Evolutionary conservation across 805 yeast genomes (phyloP), one percentile per base, ranked within the genome.

Genomic region (Cyberlindnera euphorbiae): DNA sequence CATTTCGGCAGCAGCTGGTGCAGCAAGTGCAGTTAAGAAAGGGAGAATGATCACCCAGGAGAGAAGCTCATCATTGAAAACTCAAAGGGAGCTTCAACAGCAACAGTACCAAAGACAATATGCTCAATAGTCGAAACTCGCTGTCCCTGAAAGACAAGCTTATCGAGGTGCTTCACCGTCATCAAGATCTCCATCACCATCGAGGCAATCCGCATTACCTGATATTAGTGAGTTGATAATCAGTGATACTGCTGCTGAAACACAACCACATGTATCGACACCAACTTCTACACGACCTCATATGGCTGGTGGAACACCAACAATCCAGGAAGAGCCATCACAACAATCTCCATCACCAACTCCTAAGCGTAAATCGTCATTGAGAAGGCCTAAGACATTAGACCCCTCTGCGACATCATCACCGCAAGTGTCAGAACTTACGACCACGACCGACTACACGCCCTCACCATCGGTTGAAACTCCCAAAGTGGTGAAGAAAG

Each of bases 1-100:
- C 18, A 36, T 18, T 12, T 46, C 55, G 4, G 49, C 56, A 26
- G 50, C 58, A 19, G 50, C 52, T 5, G 39, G 49, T 28, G 55
- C 46, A n/a, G 47, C 54, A n/a, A 28, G 34, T 22, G 46, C 46
- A 1, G 27, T 43, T 19, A 41, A 33, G 12, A 42, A 39, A n/a
- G 45, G 38, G 15, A 41, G 58, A 32, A 39, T 40, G 26, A 24
- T 14, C 3, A 26, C 14, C 5, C 35, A 32, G 24, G 35, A 18
- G 19, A 32, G 54, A 49, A 26, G 23, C 33, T 12, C 34, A 19
- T 26, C 42, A 2, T 28, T 32, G 10, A 23, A 28, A 21, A 35
- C 25, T 12, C 30, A 26, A 8, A 26, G 29, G 4, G 39, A 34
- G 14, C 10, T 41, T 12, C 30, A 28, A 17, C 31, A 26, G 19